phyloP scores from a whole-genome alignment of 1,139 yeast species.

The Trichomonascaceae sp. region DNA sequence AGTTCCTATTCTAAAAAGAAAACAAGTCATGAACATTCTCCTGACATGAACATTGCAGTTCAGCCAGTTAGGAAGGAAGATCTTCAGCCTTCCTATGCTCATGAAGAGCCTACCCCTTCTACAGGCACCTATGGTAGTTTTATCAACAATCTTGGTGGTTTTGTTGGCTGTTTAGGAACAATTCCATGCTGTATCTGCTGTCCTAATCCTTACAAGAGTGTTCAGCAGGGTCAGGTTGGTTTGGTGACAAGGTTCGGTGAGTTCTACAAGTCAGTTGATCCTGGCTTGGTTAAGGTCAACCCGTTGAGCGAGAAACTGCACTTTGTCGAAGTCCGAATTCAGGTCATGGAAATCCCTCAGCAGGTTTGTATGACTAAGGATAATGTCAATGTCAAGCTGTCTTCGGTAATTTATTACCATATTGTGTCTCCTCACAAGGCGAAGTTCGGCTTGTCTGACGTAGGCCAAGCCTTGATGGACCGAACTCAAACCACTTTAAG shows the following conservation, averaged over 20 bases:
- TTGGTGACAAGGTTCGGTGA: conserved; percentile 66
- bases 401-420: conserved; percentile 65
- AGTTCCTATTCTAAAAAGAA: background rate
- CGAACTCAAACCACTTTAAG: conserved; percentile 71
- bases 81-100: conserved; percentile 35
- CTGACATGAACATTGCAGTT: conserved; percentile 22
- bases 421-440: conserved; percentile 68
- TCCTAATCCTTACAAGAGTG: conserved; percentile 55
- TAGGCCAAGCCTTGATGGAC: conserved; percentile 56
- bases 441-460: conserved; percentile 50
- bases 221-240: conserved; percentile 67
- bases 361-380: conserved; percentile 67
- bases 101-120: conserved; percentile 32
- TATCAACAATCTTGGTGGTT: conserved; percentile 41
- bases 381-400: conserved; percentile 55
- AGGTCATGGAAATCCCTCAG: conserved; percentile 60
- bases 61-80: conserved; percentile 32
- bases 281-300: conserved; percentile 62
- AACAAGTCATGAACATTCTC: background rate
- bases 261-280: conserved; percentile 59
- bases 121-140: conserved; percentile 38
- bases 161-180: conserved; percentile 50
- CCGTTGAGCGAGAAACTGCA: conserved; percentile 56
- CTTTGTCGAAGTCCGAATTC: conserved; percentile 51
- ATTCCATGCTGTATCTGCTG: conserved; percentile 55